Base-by-base conservation (phyloP, 2,329 filamentous ascomycete genomes). In the Helotiales sp. region DNA sequence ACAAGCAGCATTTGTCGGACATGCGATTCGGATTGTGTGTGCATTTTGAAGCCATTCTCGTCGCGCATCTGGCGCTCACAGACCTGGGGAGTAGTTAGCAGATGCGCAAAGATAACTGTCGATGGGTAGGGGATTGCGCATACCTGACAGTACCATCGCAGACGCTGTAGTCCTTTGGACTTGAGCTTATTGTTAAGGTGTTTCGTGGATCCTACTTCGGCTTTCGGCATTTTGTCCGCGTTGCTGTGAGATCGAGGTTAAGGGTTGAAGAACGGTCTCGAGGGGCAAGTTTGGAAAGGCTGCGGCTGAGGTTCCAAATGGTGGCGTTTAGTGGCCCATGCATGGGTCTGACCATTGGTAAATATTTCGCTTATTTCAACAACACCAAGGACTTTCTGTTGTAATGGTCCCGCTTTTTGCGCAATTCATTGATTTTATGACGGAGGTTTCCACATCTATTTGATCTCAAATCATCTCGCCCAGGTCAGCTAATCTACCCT, bases 161-260 rank as follows among this genome's bases (percentile, higher is more conserved):
- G 84, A 6, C 95, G 87, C 76, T 96, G 91, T 11, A 89, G 80
- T 63, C 89, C 89, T 78, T 93, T 91, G 70, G 88, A 87, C 81
- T 97, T 97, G 83, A 97, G 90, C 81, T 93, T 91, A 82, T 98
- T 98, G 80, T 87, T 89, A 68, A 98, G 86, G 78, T 93, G 87
- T 82, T 97, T 98, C n/a, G 91, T 93, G 65, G 90, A 92, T 70
- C 96, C 96, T 63, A 93, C 89, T 83, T 98, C 96, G 75, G 96
- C 96, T 83, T 92, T 93, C 62, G 91, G 90, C 95, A 98, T 98
- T 61, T 78, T 90, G 82, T 22, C 47, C 17, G 37, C 47, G 15
- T 13, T 30, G 3, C 20, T 17, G 10, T 7, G 28, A 34, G 40
- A 37, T 37, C 20, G 30, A 40, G 13, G 30, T 37, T 20, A 7